Base-by-base conservation (phyloP, 768 basidiomycete species). In the Rhodotorula toruloides region DNA sequence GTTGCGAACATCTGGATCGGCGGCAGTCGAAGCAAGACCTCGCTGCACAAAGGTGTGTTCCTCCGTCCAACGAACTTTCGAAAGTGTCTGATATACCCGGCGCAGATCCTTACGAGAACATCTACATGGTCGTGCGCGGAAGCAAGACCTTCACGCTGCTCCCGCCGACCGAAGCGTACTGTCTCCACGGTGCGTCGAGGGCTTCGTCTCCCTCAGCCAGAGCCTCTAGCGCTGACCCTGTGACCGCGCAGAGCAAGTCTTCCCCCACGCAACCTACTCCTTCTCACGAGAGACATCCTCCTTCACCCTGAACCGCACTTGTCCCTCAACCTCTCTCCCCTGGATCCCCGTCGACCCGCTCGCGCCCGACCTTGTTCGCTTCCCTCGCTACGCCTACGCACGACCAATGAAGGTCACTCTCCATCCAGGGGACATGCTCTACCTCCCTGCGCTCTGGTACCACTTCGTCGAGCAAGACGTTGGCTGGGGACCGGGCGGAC, bases 1-100 rank as follows among this genome's bases (percentile, higher is more conserved):
- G 92, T 91, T 10, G 90, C 91, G 5, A 96, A 96, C 75, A 74
- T 97, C 27, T 97, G 92, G 91, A 89, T 96, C 42, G 92, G 93
- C 17, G 82, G 88, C 72, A 80, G 81, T 60, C 79, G 80, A 63
- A 91, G 90, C 74, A 79, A 85, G 21, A 96, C 93, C 2, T 90
- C 87, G 60, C 82, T 94, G 50, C 93, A 97, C 76, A 88, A 84
- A 74, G 91, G 91, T 90, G 70, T 6, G 22, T 8, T 17, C 44
- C 40, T 21, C 1, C 40, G 36, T 4, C 4, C 14, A 6, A 5
- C 0, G 21, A 11, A 13, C 40, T 27, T n/a, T n/a, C n/a, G n/a
- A 1, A 25, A 12, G 32, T 27, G 4, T 1, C 29, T 16, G 16
- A 3, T 17, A 14, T 17, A 14, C 54, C 29, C 5, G n/a, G n/a